Conservation (phyloP, 2,329 filamentous ascomycete genomes). For the Dothideomycetes sp. region DNA sequence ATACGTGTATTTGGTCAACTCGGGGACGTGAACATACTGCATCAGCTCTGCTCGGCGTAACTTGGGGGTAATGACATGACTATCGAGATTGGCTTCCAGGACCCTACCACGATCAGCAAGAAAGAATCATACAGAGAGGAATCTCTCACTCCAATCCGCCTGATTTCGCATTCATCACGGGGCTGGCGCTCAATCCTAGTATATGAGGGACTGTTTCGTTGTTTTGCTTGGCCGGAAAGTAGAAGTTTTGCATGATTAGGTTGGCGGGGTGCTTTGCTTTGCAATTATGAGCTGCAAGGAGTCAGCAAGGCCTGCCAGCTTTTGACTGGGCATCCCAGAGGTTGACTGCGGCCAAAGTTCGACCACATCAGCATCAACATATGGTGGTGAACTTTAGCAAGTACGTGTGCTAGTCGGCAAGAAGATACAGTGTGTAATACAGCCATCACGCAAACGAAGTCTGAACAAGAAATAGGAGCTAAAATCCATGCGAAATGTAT, state of each 20-base stretch:
- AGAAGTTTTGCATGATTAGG: constrained; percentile 63
- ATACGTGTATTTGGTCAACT: constrained; percentile 27
- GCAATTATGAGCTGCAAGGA: constrained; percentile 78
- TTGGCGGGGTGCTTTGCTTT: constrained; percentile 52
- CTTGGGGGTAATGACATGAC: constrained; percentile 58
- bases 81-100: constrained; percentile 61
- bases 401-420: neutral
- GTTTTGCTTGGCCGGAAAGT: constrained; percentile 36
- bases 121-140: neutral
- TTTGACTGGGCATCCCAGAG: no score
- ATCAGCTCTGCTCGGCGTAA: constrained; percentile 58
- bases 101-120: constrained; percentile 18
- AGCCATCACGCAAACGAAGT: no score
- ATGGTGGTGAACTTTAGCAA: no score
- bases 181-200: constrained; percentile 72
- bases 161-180: constrained; percentile 50
- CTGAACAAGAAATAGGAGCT: no score
- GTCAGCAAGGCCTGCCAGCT: no score
- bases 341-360: no score
- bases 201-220: constrained; percentile 48
- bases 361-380: no score
- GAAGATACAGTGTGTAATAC: no score
- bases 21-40: constrained; percentile 56
- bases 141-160: constrained; percentile 39
- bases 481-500: no score